These are phyloP conservation scores for Nicotiana knightiana DNA, from an alignment of 257 asterid genomes.

Conservation along the genomic window DNA sequence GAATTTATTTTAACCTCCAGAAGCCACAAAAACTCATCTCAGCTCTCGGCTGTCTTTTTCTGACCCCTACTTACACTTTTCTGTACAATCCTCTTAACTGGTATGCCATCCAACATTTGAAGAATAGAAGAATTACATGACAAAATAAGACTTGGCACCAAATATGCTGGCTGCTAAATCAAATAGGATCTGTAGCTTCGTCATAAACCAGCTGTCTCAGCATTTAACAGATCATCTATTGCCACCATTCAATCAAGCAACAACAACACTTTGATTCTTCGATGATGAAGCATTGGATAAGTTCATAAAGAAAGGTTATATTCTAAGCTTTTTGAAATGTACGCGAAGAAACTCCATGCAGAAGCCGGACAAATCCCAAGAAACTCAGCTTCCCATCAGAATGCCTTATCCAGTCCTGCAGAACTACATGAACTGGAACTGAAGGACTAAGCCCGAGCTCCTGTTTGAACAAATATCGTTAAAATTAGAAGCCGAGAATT, in stretches of 20 bases:
- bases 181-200: not conserved
- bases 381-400: slow-evolving; percentile 93
- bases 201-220: not conserved
- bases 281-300: not conserved
- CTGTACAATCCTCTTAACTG: slow-evolving; percentile 51
- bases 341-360: slow-evolving; percentile 76
- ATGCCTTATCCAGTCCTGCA: slow-evolving; percentile 91
- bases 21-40: slow-evolving; percentile 32
- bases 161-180: not conserved
- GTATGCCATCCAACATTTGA: slow-evolving; percentile 17
- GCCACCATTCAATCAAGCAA: slow-evolving; percentile 8
- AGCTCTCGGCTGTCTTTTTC: slow-evolving; percentile 26
- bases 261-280: not conserved
- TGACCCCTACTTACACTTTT: slow-evolving; percentile 27
- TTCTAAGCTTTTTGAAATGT: slow-evolving; percentile 58
- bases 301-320: not conserved
- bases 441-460: slow-evolving; percentile 90
- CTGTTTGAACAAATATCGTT: slow-evolving; percentile 21
- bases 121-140: slow-evolving; percentile 13
- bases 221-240: not conserved
- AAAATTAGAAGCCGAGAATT: not conserved
- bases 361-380: slow-evolving; percentile 82
- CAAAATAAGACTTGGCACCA: slow-evolving; percentile 15
- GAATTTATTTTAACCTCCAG: slow-evolving; percentile 11
- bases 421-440: slow-evolving; percentile 84